Base-by-base conservation (phyloP, 2,329 filamentous ascomycete genomes). In the Nothophaeocryptopus gaeumannii region DNA sequence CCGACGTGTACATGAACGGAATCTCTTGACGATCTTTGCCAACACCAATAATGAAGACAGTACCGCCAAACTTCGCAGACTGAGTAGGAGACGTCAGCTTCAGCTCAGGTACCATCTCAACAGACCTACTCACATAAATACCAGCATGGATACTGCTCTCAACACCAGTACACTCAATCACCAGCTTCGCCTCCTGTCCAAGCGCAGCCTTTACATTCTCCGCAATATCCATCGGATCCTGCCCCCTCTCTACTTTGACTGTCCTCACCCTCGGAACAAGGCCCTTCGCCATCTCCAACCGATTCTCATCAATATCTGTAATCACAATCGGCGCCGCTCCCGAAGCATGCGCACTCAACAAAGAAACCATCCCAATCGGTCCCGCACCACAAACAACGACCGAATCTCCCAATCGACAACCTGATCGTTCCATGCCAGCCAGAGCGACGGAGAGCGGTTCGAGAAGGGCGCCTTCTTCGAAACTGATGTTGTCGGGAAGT, bases 391-490 rank as follows among this genome's bases (percentile, higher is more conserved):
- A 61, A 42, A 70, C 67, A 52, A 70, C 55, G 5, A 74, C 55
- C 8, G 64, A 59, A 42, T 74, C 63, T 0, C 74, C 75, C 0
- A 73, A 60, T 15, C 62, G 60, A 2, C 77, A 52, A 1, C 63
- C 67, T 1, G 69, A 67, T 5, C 70, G 65, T 14, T 74, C 64
- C 7, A 74, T 67, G 0, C 69, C 67, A 26, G 76, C 74, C 1
- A 78, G 67, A 2, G 75, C 75, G 2, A 77, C 73, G 12, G 69
- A 68, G 8, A 78, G 61, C 5, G 77, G 76, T 62, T 78, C 77
- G 8, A 78, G 67, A 5, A 79, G 63, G 0, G 70, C 70, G 0
- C 72, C 74, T 45, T 77, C 74, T 30, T 72, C 63, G 34, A 72
- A 69, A 5, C 59, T 64, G 10, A 76, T 58, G 1, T 52, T 58